A percentile compares a stretch with the other conserved stretches of the same genome.
Evolutionary conservation across 148 eudicot genomes (phyloP).

Genomic region (Simmondsia chinensis): DNA sequence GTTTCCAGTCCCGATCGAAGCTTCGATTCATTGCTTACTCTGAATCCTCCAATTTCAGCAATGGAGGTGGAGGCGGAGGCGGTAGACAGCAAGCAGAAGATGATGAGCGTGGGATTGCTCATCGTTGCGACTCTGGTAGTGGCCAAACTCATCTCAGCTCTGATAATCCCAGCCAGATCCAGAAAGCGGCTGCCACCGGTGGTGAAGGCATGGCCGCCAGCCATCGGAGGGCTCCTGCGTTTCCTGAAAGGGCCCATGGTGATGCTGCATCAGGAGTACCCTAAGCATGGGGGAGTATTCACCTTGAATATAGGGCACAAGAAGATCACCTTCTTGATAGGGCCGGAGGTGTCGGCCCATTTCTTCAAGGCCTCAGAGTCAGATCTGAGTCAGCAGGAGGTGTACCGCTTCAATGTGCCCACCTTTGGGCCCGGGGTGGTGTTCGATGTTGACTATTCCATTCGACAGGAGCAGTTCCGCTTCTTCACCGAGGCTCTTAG

Average conservation of each 20-base stretch:
- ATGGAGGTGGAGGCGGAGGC: constrained; percentile 15
- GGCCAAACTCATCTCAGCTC: constrained; percentile 57
- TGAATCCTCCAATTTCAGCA: too few species aligned
- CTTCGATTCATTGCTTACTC: too few species aligned
- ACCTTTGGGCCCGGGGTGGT: constrained; percentile 98
- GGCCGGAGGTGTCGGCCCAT: constrained; percentile 93
- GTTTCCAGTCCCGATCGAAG: too few species aligned
- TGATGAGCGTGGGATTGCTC: constrained; percentile 50
- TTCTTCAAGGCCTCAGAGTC: constrained; percentile 92
- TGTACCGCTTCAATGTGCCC: constrained; percentile 90
- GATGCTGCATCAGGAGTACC: constrained; percentile 77
- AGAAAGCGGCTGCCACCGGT: constrained; percentile 72
- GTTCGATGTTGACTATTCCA: constrained; percentile 79
- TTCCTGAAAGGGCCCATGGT: constrained; percentile 78
- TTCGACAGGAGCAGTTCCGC: constrained; percentile 91
- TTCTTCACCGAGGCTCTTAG: constrained; percentile 93
- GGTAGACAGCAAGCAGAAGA: constrained; percentile 24
- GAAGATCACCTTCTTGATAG: constrained; percentile 82
- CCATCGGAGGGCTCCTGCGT: constrained; percentile 62
- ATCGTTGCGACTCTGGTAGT: constrained; percentile 51
- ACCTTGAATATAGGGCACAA: constrained; percentile 65
- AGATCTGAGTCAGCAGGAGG: constrained; percentile 97
- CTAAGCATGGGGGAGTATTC: constrained; percentile 85
- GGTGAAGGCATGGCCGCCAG: constrained; percentile 47
- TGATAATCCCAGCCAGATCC: constrained; percentile 51